Evolutionary conservation across 2,329 filamentous ascomycete species (phyloP), one percentile per base, ranked within the genome.

Genomic region (Venturia nashicola): DNA sequence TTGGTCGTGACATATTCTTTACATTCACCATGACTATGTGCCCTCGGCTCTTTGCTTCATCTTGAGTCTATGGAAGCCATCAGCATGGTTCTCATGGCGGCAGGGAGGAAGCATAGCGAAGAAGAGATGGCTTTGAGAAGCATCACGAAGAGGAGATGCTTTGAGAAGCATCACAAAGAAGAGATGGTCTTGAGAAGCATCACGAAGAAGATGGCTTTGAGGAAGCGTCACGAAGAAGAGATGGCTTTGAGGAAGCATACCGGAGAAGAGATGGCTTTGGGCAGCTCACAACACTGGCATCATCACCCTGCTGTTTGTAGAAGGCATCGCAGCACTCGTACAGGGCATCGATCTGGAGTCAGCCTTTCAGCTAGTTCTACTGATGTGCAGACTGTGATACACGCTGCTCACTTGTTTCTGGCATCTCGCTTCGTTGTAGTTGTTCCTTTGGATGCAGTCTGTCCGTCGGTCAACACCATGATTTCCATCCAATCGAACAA

Each of bases 261-360:
- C 84, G 84, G 65, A 99, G 78, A 64, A 97, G 78, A 68, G 81
- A 83, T 8, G 90, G 84, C 73, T 93, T 93, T 0, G 94, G 94
- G 72, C 94, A 99, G 77, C 90, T 94, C 23, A 86, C 84, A 2
- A 88, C 89, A 51, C 82, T 85, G 40, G 90, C 91, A 32, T 85
- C 77, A 64, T 95, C 87, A 18, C 94, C 92, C 65, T 89, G 83
- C 65, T 83, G 82, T 69, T 87, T 78, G 76, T 99, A 97, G 73
- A 97, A 96, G 14, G 84, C 83, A 71, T 92, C 86, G 76, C 94
- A 99, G 76, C 94, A 99, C 69, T 94, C 88, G 75, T 97, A 99
- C 32, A 99, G 79, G 2, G 91, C 90, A 73, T 93, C 87, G 64
- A 99, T 83, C 71, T 91, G 80, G 20, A 78, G 74, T 6, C 18